phyloP scores from a whole-genome alignment of 108 stramenopile species.

The Fragilariopsis cylindrus region DNA sequence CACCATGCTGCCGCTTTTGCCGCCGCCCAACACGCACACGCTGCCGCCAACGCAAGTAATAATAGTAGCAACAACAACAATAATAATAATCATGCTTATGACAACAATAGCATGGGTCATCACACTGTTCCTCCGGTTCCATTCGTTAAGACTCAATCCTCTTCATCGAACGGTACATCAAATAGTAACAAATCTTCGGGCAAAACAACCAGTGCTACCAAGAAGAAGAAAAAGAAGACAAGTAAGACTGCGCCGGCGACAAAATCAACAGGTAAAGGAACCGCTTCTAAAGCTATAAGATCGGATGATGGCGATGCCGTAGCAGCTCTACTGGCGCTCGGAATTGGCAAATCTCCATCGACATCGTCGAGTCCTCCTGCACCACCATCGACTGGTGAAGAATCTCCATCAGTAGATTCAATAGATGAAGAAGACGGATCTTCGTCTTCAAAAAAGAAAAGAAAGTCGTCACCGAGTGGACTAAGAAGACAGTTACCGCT shows the following conservation, averaged over 20 bases:
- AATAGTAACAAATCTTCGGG: background rate
- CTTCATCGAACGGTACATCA: background rate
- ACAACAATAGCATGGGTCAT: background rate
- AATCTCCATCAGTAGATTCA: background rate
- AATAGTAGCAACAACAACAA: too few relatives aligned
- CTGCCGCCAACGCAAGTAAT: background rate
- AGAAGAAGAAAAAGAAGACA: background rate
- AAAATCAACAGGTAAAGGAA: background rate
- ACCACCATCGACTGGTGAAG: background rate
- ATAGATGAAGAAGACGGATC: background rate
- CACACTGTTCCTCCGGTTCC: background rate
- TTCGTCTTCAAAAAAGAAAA: slow-evolving; percentile 6
- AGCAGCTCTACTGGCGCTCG: slow-evolving; percentile 9
- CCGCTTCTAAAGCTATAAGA: background rate
- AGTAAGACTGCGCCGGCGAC: background rate
- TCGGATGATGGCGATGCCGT: slow-evolving; percentile 15
- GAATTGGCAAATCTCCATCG: background rate
- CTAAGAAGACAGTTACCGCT: background rate
- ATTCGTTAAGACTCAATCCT: background rate
- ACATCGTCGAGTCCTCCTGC: background rate
- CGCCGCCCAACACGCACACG: background rate
- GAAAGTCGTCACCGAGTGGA: background rate
- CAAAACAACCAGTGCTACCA: background rate
- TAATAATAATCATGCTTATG: too few relatives aligned
- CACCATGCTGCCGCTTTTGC: slow-evolving; percentile 2